Conservation (phyloP, 164 flowering plant species). For the Brasenia schreberi region DNA sequence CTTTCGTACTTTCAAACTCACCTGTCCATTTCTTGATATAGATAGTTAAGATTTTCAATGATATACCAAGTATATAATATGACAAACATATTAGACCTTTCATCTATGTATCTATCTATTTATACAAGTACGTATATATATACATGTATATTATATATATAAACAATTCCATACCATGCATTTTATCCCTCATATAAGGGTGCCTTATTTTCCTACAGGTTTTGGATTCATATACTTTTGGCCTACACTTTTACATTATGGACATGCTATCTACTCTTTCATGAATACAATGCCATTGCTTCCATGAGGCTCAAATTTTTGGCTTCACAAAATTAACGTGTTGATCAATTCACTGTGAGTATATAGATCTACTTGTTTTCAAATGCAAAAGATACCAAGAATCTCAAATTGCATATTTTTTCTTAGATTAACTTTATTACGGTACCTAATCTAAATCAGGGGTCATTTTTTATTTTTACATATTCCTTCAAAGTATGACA, state of each 20-base stretch:
- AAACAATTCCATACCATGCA: not conserved
- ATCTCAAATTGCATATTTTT: too few relatives aligned
- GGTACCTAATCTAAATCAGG: too few relatives aligned
- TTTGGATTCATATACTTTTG: constrained; percentile 61
- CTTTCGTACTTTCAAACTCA: too few relatives aligned
- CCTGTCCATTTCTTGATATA: too few relatives aligned
- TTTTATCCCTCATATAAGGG: not conserved
- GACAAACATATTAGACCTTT: too few relatives aligned
- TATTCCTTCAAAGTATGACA: too few relatives aligned
- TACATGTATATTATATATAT: not conserved
- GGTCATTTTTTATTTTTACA: too few relatives aligned
- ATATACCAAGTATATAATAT: too few relatives aligned
- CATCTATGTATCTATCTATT: too few relatives aligned
- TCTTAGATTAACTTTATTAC: too few relatives aligned
- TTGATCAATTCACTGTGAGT: constrained; percentile 79
- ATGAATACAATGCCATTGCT: constrained; percentile 69
- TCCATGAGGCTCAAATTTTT: constrained; percentile 67
- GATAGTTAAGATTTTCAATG: too few relatives aligned
- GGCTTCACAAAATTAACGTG: constrained; percentile 68
- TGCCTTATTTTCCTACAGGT: constrained; percentile 29
- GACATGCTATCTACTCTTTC: constrained; percentile 73
- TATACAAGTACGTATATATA: not conserved
- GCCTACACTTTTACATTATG: constrained; percentile 74
- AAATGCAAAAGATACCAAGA: too few relatives aligned
- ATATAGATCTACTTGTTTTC: constrained; percentile 7